phyloP scores from a whole-genome alignment of 2,329 filamentous ascomycete genomes.

The Cylindrodendrum hubeiense region DNA sequence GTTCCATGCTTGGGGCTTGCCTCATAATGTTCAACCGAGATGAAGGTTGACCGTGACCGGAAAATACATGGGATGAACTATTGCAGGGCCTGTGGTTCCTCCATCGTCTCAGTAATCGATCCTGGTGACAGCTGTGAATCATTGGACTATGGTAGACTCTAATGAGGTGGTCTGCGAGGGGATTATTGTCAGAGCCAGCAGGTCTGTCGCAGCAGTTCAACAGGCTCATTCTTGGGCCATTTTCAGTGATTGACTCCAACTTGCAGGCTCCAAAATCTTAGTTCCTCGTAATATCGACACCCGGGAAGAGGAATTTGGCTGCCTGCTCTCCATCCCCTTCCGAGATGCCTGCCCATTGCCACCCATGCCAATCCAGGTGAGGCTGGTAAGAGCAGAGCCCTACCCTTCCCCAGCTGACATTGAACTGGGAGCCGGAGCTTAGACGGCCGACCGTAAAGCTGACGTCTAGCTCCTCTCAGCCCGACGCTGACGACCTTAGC shows the following conservation, averaged over 20 bases:
- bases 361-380: slow-evolving; percentile 3
- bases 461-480: slow-evolving; percentile 12
- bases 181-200: neutral
- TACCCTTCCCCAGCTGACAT: neutral
- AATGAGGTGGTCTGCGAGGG: neutral
- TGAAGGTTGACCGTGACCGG: neutral
- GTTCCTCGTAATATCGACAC: neutral
- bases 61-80: neutral
- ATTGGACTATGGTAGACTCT: neutral
- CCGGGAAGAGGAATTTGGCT: neutral
- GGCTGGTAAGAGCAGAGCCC: slow-evolving; percentile 1
- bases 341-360: neutral
- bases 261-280: neutral
- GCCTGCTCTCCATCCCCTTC: neutral
- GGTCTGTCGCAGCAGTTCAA: neutral
- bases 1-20: no score
- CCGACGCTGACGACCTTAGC: slow-evolving; percentile 15
- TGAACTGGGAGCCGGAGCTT: slow-evolving; percentile 7
- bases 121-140: neutral
- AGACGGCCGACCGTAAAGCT: slow-evolving; percentile 9
- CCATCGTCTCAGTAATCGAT: neutral
- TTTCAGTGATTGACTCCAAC: neutral
- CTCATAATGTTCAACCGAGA: neutral
- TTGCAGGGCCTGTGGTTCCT: neutral
- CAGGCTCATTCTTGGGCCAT: neutral